These are phyloP conservation scores for Casuarina equisetifolia DNA, from an alignment of 306 rosid genomes.

Conservation along the genomic window DNA sequence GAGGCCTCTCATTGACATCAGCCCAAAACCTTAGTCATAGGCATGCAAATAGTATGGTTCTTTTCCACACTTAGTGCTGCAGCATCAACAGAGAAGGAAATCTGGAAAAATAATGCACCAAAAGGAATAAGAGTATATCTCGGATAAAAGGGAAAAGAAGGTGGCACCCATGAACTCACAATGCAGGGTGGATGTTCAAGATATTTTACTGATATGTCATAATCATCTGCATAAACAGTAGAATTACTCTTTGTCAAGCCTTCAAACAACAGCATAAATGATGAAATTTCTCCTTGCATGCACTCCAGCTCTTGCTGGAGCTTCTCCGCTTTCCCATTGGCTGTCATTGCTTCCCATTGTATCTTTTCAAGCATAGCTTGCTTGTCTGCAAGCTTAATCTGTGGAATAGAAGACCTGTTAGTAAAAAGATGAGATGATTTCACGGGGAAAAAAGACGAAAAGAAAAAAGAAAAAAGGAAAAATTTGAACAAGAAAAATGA, in stretches of 20 bases:
- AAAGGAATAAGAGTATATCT: not conserved
- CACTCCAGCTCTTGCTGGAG: conserved; percentile 47
- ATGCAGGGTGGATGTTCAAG: conserved; percentile 35
- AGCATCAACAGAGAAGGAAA: too few relatives aligned
- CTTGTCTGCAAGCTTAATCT: conserved; percentile 96
- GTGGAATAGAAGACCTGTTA: conserved; percentile 16
- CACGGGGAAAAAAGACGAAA: not conserved
- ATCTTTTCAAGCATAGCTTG: conserved; percentile 90
- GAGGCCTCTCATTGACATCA: not conserved
- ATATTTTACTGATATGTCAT: conserved; percentile 27
- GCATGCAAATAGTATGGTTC: not conserved
- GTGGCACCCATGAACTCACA: conserved; percentile 32
- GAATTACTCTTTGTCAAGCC: conserved; percentile 55
- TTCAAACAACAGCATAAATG: conserved; percentile 58
- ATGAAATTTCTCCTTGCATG: conserved; percentile 43
- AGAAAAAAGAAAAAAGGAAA: too few relatives aligned
- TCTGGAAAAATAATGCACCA: too few relatives aligned
- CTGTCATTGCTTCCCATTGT: conserved; percentile 83
- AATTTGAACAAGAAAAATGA: not conserved
- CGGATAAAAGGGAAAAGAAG: not conserved
- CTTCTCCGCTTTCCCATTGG: conserved; percentile 52
- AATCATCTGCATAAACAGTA: conserved; percentile 27
- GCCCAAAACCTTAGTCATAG: not conserved
- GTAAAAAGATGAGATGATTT: conserved; percentile 1
- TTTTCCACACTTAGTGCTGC: not conserved